Evolutionary conservation across 345 rosid genomes (phyloP).

Genomic region (Citrus maxima): DNA sequence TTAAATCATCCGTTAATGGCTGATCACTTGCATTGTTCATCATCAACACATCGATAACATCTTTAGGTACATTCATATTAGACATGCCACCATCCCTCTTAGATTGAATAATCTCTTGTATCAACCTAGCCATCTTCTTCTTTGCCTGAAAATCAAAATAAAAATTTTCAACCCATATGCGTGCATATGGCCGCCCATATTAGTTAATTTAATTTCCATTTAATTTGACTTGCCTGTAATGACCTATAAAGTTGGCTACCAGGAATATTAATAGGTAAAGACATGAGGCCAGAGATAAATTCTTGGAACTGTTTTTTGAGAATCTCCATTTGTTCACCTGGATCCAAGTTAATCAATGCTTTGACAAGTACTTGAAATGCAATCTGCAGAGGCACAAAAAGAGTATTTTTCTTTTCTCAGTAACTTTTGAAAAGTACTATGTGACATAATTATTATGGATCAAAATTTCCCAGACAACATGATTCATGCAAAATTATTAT

Average conservation of each 20-base stretch:
- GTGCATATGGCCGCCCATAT: neutral
- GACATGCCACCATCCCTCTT: slow-evolving; percentile 35
- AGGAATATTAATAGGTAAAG: slow-evolving; percentile 80
- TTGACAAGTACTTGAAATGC: slow-evolving; percentile 88
- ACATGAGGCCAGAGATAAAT: slow-evolving; percentile 88
- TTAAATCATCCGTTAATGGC: slow-evolving; percentile 55
- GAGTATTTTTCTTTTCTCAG: neutral
- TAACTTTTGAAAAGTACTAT: slow-evolving; percentile 15
- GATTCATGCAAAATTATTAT: slow-evolving; percentile 38
- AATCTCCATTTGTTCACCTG: slow-evolving; percentile 66
- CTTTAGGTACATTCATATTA: slow-evolving; percentile 30
- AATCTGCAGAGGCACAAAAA: slow-evolving; percentile 45
- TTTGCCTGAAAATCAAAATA: slow-evolving; percentile 52
- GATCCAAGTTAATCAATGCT: slow-evolving; percentile 86
- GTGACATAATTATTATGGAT: slow-evolving; percentile 24
- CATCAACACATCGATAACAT: slow-evolving; percentile 72
- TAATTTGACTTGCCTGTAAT: slow-evolving; percentile 51
- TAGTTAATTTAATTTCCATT: neutral
- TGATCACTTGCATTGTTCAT: slow-evolving; percentile 52
- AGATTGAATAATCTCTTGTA: slow-evolving; percentile 49
- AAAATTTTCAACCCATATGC: neutral
- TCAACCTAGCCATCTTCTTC: slow-evolving; percentile 76
- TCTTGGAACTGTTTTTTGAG: slow-evolving; percentile 74
- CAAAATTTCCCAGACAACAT: slow-evolving; percentile 35
- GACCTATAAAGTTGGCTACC: slow-evolving; percentile 89